Evolutionary conservation across 805 yeast genomes (phyloP).

Genomic region (Brettanomyces custersianus): DNA sequence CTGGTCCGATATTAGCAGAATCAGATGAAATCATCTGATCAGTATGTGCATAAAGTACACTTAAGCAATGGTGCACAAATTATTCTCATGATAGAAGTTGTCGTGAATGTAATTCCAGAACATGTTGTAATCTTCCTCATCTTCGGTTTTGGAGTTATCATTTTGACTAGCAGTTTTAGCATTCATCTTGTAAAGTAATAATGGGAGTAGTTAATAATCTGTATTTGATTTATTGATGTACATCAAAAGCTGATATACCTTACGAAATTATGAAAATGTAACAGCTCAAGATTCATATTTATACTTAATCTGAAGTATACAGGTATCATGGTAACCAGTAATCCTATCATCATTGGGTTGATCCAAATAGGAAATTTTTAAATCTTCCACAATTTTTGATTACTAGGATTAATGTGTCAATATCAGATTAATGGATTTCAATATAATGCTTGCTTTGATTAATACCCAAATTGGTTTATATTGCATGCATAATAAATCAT

Average conservation of each 20-base stretch:
- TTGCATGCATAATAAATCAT: background rate
- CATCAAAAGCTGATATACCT: background rate
- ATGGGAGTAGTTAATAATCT: background rate
- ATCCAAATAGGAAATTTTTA: background rate
- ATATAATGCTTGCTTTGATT: no score
- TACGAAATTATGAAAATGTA: no score
- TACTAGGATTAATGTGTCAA: no score
- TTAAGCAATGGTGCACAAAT: slow-evolving; percentile 3
- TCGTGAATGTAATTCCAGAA: slow-evolving; percentile 1
- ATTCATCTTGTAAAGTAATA: slow-evolving; percentile 2
- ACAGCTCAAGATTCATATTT: no score
- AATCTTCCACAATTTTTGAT: no score
- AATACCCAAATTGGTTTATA: background rate
- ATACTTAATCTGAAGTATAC: background rate
- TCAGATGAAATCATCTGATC: background rate
- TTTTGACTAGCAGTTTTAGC: slow-evolving; percentile 4
- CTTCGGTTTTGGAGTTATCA: background rate
- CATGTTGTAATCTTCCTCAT: slow-evolving; percentile 4
- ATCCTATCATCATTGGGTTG: background rate
- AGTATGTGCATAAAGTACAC: background rate
- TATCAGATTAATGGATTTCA: no score
- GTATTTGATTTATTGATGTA: background rate
- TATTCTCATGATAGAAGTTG: slow-evolving; percentile 1
- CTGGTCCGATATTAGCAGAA: background rate
- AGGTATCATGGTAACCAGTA: no score